A percentile compares a stretch with the other conserved stretches of the same genome.
Evolutionary conservation across 495 filamentous ascomycete genomes (phyloP).

Genomic region (Glonium stellatum): DNA sequence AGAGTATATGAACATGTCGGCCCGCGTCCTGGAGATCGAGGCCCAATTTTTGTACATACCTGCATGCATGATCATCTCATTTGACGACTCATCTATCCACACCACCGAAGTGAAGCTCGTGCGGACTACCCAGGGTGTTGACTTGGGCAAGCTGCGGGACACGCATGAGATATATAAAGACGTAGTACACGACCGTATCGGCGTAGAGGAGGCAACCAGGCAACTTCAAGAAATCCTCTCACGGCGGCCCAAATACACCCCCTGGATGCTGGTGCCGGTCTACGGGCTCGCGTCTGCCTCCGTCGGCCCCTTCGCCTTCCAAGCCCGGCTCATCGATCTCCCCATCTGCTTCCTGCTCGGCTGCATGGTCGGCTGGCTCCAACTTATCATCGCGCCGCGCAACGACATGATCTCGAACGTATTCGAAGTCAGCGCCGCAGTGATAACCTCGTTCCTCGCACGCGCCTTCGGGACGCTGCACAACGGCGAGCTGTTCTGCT

Average conservation of each 20-base stretch:
- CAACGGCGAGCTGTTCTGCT: conserved; percentile 71
- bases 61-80: conserved; percentile 91
- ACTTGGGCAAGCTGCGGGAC: conserved; percentile 77
- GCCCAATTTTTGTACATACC: conserved; percentile 90
- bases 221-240: conserved; percentile 60
- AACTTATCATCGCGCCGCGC: conserved; percentile 69
- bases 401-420: conserved; percentile 82
- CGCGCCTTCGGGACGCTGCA: conserved; percentile 79
- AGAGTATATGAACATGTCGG: conserved; percentile 86
- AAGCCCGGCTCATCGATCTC: conserved; percentile 78
- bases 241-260: conserved; percentile 55
- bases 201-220: conserved; percentile 73
- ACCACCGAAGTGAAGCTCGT: conserved; percentile 92
- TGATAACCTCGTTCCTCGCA: conserved; percentile 83
- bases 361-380: conserved; percentile 70
- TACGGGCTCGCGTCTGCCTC: conserved; percentile 76
- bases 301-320: conserved; percentile 85
- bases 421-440: conserved; percentile 82
- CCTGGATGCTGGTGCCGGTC: conserved; percentile 69
- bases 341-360: conserved; percentile 83
- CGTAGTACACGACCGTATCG: conserved; percentile 81
- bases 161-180: conserved; percentile 88
- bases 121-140: conserved; percentile 64
- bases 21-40: conserved; percentile 81
- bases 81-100: conserved; percentile 82